These are phyloP conservation scores for Syzygium grande DNA, from an alignment of 345 rosid species.

Conservation along the genomic window DNA sequence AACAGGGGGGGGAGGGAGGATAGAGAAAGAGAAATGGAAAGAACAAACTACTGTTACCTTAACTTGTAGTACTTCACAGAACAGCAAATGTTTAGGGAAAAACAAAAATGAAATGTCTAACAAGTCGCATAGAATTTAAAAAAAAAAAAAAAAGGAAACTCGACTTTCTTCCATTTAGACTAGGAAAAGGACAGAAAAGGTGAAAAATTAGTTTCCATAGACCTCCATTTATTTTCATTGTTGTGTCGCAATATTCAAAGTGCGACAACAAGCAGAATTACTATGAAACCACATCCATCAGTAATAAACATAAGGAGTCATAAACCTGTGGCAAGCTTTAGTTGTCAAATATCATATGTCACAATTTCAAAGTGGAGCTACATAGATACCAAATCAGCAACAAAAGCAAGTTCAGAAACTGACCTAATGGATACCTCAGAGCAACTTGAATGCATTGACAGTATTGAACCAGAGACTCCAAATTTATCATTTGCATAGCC, in stretches of 20 bases:
- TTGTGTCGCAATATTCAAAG: not conserved
- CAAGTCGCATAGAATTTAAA: not conserved
- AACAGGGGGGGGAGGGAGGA: not conserved
- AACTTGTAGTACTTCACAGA: not conserved
- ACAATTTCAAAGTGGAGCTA: not conserved
- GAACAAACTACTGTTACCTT: not conserved
- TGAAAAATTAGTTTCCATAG: not conserved
- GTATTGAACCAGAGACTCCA: not conserved
- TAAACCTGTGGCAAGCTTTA: not conserved
- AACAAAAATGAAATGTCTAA: not conserved
- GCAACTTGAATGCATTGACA: not conserved
- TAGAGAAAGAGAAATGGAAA: not conserved
- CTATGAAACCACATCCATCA: not conserved
- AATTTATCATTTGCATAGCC: not conserved
- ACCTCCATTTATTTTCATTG: not conserved
- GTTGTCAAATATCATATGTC: not conserved
- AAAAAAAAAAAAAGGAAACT: not conserved
- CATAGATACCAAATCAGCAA: not conserved
- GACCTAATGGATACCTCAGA: not conserved
- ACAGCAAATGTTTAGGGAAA: not conserved
- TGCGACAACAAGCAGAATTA: not conserved
- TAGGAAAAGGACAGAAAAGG: not conserved
- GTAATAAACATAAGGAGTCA: not conserved
- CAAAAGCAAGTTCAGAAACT: not conserved
- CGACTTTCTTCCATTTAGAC: not conserved